phyloP scores from a whole-genome alignment of 2,329 filamentous ascomycete species.

The Tolypocladium tropicale region DNA sequence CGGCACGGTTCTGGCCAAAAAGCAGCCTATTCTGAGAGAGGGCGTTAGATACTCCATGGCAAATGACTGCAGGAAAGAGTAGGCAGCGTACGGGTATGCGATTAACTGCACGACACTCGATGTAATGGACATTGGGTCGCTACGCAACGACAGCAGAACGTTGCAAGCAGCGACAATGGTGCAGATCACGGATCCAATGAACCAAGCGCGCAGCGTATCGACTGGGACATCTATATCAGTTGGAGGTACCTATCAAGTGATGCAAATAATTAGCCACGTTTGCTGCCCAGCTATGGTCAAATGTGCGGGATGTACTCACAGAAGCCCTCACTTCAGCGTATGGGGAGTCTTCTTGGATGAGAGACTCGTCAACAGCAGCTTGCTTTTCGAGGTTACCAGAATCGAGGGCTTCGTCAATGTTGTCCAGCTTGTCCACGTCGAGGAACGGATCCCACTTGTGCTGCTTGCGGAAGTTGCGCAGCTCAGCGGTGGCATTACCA shows the following conservation, averaged over 20 bases:
- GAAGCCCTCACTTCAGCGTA: conserved; percentile 16
- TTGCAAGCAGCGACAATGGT: conserved; percentile 48
- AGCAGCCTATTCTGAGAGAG: conserved; percentile 20
- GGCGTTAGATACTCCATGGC: not conserved
- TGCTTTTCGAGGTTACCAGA: conserved; percentile 34
- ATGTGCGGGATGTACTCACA: conserved; percentile 4
- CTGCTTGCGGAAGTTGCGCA: conserved; percentile 34
- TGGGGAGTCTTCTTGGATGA: conserved; percentile 41
- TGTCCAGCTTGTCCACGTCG: conserved; percentile 38
- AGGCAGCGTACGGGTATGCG: conserved; percentile 30
- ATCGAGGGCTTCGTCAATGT: conserved; percentile 35
- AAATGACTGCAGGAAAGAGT: not conserved
- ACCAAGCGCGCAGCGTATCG: conserved; percentile 51
- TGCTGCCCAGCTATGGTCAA: not conserved
- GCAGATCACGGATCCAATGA: conserved; percentile 44
- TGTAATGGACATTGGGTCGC: conserved; percentile 39
- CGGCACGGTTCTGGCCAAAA: conserved; percentile 31
- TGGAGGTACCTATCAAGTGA: conserved; percentile 14
- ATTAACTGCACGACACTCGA: conserved; percentile 46
- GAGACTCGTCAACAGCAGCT: conserved; percentile 31
- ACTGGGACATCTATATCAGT: conserved; percentile 41
- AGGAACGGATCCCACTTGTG: conserved; percentile 49
- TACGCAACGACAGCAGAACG: conserved; percentile 38
- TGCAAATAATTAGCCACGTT: not conserved
- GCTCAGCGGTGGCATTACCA: conserved; percentile 11